A percentile compares a stretch with the other conserved stretches of the same genome.
Evolutionary conservation across 176 grass and related monocot species (phyloP).

Genomic region (Aegilops umbellulata): DNA sequence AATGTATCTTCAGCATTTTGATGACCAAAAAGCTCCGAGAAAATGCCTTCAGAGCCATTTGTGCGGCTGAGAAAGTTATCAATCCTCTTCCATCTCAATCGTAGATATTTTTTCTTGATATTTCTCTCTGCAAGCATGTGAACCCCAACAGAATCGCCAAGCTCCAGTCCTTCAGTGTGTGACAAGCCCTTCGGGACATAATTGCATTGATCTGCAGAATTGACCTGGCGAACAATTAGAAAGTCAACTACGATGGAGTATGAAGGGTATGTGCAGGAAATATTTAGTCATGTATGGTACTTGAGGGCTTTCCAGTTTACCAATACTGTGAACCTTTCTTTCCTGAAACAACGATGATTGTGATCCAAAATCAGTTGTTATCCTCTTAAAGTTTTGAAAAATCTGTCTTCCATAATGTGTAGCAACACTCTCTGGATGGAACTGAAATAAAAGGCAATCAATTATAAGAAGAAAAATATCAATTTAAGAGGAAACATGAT

Average conservation of each 20-base stretch:
- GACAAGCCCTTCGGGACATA: constrained; percentile 32
- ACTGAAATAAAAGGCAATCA: constrained; percentile 55
- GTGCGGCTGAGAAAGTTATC: constrained; percentile 49
- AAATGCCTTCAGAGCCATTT: constrained; percentile 63
- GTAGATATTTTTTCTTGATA: constrained; percentile 42
- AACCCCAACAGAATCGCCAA: constrained; percentile 19
- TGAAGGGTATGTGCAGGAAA: neutral
- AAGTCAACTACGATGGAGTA: constrained; percentile 15
- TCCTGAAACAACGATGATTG: constrained; percentile 44
- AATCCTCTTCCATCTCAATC: constrained; percentile 76
- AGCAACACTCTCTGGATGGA: constrained; percentile 95
- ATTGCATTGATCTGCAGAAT: constrained; percentile 40
- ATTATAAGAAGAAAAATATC: constrained; percentile 12
- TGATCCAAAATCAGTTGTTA: constrained; percentile 63
- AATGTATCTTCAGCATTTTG: constrained; percentile 71
- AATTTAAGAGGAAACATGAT: constrained; percentile 1
- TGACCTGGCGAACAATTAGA: constrained; percentile 58
- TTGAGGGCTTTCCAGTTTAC: constrained; percentile 74
- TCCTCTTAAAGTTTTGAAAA: constrained; percentile 86
- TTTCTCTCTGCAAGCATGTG: constrained; percentile 11
- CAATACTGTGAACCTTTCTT: constrained; percentile 96
- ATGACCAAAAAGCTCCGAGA: constrained; percentile 61
- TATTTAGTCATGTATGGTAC: constrained; percentile 36
- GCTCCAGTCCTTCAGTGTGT: constrained; percentile 19
- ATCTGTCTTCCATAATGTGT: constrained; percentile 88